Evolutionary conservation across 176 grass and related monocot species (phyloP).

Genomic region (Areca catechu): DNA sequence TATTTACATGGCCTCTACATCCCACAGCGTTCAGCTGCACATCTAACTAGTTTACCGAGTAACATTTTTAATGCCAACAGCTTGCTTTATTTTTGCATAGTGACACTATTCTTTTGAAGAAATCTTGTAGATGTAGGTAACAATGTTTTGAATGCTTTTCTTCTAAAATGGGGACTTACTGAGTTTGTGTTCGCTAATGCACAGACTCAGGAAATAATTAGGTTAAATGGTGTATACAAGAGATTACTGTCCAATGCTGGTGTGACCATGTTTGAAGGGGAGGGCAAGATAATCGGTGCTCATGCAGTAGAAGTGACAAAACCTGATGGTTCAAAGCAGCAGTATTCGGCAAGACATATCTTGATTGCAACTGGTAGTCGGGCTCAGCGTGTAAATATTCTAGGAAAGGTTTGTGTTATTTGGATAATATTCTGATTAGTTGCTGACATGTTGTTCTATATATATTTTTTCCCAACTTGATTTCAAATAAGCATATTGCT

Average conservation of each 20-base stretch:
- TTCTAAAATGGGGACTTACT: neutral
- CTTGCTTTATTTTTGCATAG: too few species aligned
- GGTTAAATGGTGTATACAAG: constrained; percentile 74
- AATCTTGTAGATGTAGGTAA: too few species aligned
- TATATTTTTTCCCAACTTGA: too few species aligned
- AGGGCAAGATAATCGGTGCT: constrained; percentile 60
- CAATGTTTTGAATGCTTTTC: neutral
- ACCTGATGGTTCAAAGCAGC: constrained; percentile 55
- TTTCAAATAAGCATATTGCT: too few species aligned
- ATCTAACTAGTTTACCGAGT: too few species aligned
- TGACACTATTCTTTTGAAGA: too few species aligned
- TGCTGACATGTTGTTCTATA: too few species aligned
- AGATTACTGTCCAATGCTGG: constrained; percentile 53
- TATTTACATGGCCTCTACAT: too few species aligned
- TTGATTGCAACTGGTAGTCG: constrained; percentile 80
- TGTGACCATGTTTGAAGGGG: constrained; percentile 81
- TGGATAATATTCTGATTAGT: too few species aligned
- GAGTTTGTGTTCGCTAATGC: neutral
- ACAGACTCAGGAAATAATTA: constrained; percentile 85
- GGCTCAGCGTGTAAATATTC: constrained; percentile 62
- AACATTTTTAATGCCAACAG: too few species aligned
- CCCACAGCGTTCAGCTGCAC: too few species aligned
- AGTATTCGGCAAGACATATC: constrained; percentile 58
- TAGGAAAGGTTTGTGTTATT: constrained; percentile 57
- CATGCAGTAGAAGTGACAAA: constrained; percentile 65